Base-by-base conservation (phyloP, 805 yeast genomes). In the Starmerella riodocensis region DNA sequence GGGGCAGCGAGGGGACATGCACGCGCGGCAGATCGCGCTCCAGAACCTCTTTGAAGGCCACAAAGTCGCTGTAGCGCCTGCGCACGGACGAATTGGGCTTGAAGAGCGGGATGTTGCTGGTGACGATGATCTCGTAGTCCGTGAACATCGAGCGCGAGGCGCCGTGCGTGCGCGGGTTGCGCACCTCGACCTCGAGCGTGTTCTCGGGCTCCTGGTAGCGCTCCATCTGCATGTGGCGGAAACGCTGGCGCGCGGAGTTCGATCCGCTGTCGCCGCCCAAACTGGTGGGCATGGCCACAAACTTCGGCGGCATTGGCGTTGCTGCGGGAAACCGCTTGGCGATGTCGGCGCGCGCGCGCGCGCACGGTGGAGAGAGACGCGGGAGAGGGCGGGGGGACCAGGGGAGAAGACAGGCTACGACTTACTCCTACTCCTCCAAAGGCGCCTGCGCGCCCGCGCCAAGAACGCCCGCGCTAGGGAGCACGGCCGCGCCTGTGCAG, bases 201-300 rank as follows among this genome's bases (percentile, higher is more conserved):
- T 84, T 83, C 59, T 91, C 97, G 0, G 96, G 97, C 52, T 81
- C 93, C 0, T 93, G 94, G 55, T 91, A 91, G 31, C 81, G 69
- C 52, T 84, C 94, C 47, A 74, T 20, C 26, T 27, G 34, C 28
- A 32, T 14, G 2, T 14, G 11, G 14, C 36, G 34, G n/a, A 19
- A n/a, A 17, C 36, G 32, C 18, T 29, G 34, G 29, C 39, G 27
- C 20, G 29, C 31, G 7, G 35, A 11, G 28, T 22, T 27, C 14
- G 22, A 16, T 8, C 17, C 12, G 20, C 33, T 6, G n/a, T 34
- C 34, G 21, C 20, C 39, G 24, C 45, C 48, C 16, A 46, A 41
- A 30, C 47, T 40, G 11, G 55, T 39, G 13, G 59, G 40, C 35
- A 37, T 37, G 12, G 40, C 40, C 29, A 23, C 19, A 21, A 54